Base-by-base conservation (phyloP, 2,329 filamentous ascomycete species). In the Triangularia verruculosa region DNA sequence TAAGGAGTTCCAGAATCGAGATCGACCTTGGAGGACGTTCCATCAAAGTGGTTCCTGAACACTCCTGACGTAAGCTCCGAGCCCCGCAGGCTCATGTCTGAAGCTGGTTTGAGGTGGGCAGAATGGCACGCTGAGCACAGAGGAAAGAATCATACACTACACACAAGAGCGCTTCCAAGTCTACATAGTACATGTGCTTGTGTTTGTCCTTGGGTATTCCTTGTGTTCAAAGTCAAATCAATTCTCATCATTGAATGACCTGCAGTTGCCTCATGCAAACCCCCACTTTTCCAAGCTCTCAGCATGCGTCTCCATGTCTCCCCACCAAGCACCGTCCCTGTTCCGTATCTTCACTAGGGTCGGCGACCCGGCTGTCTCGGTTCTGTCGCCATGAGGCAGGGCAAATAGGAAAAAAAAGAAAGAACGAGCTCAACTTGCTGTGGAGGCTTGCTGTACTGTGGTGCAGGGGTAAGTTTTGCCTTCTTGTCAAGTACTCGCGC, bases 261-360 rank as follows among this genome's bases (percentile, higher is more conserved):
- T 70, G 68, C 68, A 69, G 67, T 61, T 67, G 61, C 63, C 66
- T 69, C 67, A 57, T 66, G 64, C 55, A 47, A 51, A 25, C 65
- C 59, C 61, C 64, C 64, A 59, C 64, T 67, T 57, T 61, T 63
- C 54, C 25, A 56, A 58, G 34, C 52, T 67, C 51, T 56, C 57
- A 53, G 61, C 61, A 47, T 62, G 61, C 61, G 43, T 62, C 24
- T 63, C 61, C 68, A 58, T 66, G 64, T 61, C 59, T 62, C 60
- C 61, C 27, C 57, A 61, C 56, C 61, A 67, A 64, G 59, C 61
- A 61, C 53, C 30, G 62, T 63, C 61, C 64, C 34, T 63, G 62
- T 55, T 54, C 39, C 24, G 39, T 51, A 8, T 47, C 22, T 59
- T 59, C 39, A 59, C 66, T 55, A 62, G 66, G 65, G 60, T 63